A percentile compares a stretch with the other conserved stretches of the same genome.
phyloP scores from a whole-genome alignment of 768 basidiomycete genomes.

The Russula ochroleuca region DNA sequence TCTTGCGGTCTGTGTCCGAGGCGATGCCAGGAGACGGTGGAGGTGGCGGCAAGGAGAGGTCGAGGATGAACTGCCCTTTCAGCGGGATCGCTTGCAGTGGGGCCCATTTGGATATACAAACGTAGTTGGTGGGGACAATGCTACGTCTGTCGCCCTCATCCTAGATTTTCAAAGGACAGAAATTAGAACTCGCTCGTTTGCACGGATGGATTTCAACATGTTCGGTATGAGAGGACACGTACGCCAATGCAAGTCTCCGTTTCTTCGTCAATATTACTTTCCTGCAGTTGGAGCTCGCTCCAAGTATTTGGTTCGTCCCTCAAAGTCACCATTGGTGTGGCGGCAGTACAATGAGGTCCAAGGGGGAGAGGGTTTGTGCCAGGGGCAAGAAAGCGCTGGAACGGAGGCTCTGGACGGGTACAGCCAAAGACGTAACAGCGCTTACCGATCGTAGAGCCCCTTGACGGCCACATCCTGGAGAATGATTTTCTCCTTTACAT shows the following conservation, averaged over 20 bases:
- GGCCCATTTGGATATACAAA: neutral
- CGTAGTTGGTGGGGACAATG: conserved; percentile 1
- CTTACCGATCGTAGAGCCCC: neutral
- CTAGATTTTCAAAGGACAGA: neutral
- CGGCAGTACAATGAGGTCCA: neutral
- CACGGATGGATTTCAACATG: neutral
- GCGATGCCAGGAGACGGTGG: neutral
- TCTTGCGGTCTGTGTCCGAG: neutral
- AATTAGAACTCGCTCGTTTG: neutral
- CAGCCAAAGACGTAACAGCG: neutral
- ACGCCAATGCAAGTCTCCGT: neutral
- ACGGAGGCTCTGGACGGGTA: neutral
- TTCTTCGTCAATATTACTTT: neutral
- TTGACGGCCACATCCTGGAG: too few species aligned
- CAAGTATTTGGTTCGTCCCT: neutral
- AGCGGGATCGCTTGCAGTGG: neutral
- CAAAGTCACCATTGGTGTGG: neutral
- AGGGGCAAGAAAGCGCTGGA: neutral
- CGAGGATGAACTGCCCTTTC: conserved; percentile 9
- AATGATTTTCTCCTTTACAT: too few species aligned
- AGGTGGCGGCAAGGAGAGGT: conserved; percentile 2
- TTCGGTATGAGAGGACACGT: neutral
- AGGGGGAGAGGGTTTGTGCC: neutral
- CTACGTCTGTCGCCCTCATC: neutral
- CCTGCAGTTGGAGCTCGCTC: neutral